Base-by-base conservation (phyloP, 768 basidiomycete genomes). In the Floccularia luteovirens region DNA sequence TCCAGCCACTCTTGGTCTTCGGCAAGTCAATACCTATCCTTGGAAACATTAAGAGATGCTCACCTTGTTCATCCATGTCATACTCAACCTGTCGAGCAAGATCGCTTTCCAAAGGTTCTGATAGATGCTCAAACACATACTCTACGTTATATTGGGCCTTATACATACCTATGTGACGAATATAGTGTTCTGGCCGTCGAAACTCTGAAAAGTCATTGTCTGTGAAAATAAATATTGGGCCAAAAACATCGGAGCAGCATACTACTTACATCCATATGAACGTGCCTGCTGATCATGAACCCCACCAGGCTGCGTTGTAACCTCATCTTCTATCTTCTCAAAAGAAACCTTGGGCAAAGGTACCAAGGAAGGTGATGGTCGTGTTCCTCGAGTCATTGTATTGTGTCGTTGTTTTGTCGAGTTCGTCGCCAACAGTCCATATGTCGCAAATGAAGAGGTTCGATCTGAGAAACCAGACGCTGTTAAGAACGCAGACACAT, bases 1-100 rank as follows among this genome's bases (percentile, higher is more conserved):
- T 96, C 89, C 13, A 99, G 74, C 96, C 96, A 99, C 60, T 90
- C 87, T 60, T 90, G 81, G 63, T 98, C 93, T 93, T 52, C 27
- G n/a, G n/a, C 43, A 47, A 41, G 12, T 28, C 31, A 41, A 36
- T 19, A 30, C 27, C 8, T 14, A n/a, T 24, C 17, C 36, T 19
- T 27, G 14, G 14, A 14, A 34, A 16, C 10, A 34, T 21, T 4
- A 24, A 31, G n/a, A 12, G 21, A 23, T 6, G 51, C 67, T 14
- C 25, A 85, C 91, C 93, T 77, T 97, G 93, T 56, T 97, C 96
- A 55, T 98, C 96, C 92, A 99, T 98, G 56, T 98, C 96, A 67
- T 99, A 99, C 59, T 98, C 96, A 17, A 99, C 94, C 49, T 94
- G 91, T 27, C 78, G 76, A 5, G 85, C 84, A 13, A 98, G 75